A percentile compares a stretch with the other conserved stretches of the same genome.
phyloP scores from a whole-genome alignment of 164 flowering plant species.

The Magnolia officinalis region DNA sequence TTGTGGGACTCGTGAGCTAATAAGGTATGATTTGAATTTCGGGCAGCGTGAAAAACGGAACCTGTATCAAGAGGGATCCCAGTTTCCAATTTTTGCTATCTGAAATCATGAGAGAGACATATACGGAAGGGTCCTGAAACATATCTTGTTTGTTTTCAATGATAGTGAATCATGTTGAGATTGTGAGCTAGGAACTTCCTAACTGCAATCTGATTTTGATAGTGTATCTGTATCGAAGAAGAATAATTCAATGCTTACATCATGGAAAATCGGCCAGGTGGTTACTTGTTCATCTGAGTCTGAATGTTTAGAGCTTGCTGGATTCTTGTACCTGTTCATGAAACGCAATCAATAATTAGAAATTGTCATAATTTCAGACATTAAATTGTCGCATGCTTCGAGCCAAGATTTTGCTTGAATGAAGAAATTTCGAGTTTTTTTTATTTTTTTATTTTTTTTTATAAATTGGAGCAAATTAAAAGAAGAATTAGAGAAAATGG shows the following conservation, averaged over 20 bases:
- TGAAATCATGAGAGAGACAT: too few species aligned
- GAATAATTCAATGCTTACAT: slow-evolving; percentile 20
- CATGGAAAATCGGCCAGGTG: slow-evolving; percentile 9
- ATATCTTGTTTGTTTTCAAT: too few species aligned
- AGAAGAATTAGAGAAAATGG: background rate
- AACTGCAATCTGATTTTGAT: background rate
- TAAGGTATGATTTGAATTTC: too few species aligned
- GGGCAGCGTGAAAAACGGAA: background rate
- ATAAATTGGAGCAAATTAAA: background rate
- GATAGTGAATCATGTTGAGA: too few species aligned
- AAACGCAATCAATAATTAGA: slow-evolving; percentile 8
- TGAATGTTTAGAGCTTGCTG: slow-evolving; percentile 17
- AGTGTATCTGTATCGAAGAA: background rate
- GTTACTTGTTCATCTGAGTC: slow-evolving; percentile 19
- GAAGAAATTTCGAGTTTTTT: background rate
- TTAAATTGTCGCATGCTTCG: background rate
- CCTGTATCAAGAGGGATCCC: background rate
- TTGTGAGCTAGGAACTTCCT: background rate
- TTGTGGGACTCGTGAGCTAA: background rate
- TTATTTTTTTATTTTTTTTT: background rate
- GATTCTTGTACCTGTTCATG: slow-evolving; percentile 23
- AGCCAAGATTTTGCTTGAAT: background rate
- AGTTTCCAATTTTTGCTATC: too few species aligned
- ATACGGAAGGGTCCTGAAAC: too few species aligned
- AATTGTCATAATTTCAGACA: background rate